Conservation (phyloP, 257 asterid genomes). For the Fraxinus cuspidata region DNA sequence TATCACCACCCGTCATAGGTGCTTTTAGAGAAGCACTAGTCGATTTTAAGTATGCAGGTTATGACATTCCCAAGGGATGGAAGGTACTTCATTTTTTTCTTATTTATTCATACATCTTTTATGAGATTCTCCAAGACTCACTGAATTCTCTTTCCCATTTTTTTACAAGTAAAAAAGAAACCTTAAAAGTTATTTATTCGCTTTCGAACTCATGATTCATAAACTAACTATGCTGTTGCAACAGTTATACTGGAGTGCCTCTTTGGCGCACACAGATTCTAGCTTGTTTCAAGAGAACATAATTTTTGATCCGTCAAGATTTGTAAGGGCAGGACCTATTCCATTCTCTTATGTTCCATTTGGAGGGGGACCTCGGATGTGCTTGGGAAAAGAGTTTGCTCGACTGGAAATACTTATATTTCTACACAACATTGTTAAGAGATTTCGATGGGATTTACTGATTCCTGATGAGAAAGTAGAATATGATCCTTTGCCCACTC, state of each 20-base stretch:
- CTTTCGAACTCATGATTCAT: background rate
- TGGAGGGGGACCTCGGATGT: conserved; percentile 40
- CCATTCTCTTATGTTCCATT: conserved; percentile 29
- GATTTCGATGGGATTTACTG: conserved; percentile 48
- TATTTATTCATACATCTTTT: background rate
- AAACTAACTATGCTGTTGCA: background rate
- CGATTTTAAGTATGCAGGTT: conserved; percentile 62
- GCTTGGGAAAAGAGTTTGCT: conserved; percentile 69
- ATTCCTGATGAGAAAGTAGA: conserved; percentile 43
- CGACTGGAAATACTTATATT: conserved; percentile 59
- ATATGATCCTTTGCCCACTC: conserved; percentile 62
- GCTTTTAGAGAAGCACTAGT: conserved; percentile 62
- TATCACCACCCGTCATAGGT: conserved; percentile 61
- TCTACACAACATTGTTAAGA: conserved; percentile 43
- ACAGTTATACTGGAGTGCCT: conserved; percentile 9
- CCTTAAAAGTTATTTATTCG: background rate
- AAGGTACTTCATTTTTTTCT: conserved; percentile 42
- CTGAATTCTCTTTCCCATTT: background rate
- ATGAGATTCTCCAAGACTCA: background rate
- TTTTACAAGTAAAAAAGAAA: background rate
- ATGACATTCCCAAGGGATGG: conserved; percentile 86
- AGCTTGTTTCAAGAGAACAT: conserved; percentile 4
- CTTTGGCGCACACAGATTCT: background rate
- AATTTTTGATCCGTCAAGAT: conserved; percentile 25
- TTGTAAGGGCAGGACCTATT: conserved; percentile 20